phyloP scores from a whole-genome alignment of 768 basidiomycete genomes.

The Goffeauzyma gilvescens region DNA sequence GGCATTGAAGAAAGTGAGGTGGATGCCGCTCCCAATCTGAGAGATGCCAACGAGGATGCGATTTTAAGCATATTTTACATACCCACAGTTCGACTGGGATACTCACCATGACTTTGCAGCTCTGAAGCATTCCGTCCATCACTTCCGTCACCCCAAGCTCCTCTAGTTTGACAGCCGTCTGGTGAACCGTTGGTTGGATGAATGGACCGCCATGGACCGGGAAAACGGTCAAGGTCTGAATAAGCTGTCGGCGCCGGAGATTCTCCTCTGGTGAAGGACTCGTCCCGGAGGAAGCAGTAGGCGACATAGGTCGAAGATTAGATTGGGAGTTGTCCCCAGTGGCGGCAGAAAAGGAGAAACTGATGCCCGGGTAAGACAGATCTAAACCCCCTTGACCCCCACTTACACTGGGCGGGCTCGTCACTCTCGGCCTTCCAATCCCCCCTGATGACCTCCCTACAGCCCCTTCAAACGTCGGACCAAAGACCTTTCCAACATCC shows the following conservation, averaged over 20 bases:
- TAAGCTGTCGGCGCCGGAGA: conserved; percentile 11
- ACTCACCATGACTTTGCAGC: not conserved
- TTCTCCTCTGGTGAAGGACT: no score
- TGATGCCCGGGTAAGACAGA: not conserved
- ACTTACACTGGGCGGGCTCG: no score
- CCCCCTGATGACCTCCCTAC: not conserved
- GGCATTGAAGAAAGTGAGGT: conserved; percentile 12
- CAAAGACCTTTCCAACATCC: not conserved
- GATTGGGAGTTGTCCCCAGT: not conserved
- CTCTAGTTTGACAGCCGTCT: no score
- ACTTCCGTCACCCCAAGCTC: not conserved
- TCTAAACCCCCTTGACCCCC: not conserved
- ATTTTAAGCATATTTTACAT: conserved; percentile 6
- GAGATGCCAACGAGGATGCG: conserved; percentile 4
- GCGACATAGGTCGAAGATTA: not conserved
- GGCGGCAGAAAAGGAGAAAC: not conserved
- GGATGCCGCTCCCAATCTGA: conserved; percentile 19
- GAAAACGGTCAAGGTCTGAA: conserved; percentile 13
- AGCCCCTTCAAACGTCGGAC: conserved; percentile 1
- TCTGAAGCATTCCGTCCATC: not conserved
- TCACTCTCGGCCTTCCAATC: no score
- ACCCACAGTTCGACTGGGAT: not conserved
- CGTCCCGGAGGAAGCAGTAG: not conserved
- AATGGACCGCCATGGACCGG: no score
- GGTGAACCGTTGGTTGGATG: no score